Percentiles rank a stretch among this genome's conserved stretches.
Conservation (phyloP, 129 eudicot genomes). For the Tagetes erecta region DNA sequence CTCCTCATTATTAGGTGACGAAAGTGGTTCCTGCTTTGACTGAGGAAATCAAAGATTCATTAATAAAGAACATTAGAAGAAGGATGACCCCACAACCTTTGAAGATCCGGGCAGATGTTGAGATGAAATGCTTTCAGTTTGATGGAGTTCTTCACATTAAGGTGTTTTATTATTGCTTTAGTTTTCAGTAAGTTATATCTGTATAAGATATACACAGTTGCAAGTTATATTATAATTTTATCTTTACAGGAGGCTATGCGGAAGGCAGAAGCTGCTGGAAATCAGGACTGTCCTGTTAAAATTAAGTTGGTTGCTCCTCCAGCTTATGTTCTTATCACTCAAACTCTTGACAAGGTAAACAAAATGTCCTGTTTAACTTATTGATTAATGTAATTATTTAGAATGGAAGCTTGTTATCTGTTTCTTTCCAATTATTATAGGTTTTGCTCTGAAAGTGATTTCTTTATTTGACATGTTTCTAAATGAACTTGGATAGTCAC, state of each 20-base stretch:
- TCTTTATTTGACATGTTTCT: not conserved
- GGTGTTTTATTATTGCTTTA: constrained; percentile 33
- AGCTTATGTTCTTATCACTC: constrained; percentile 62
- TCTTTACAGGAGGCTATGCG: constrained; percentile 65
- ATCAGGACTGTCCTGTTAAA: constrained; percentile 70
- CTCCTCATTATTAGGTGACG: constrained; percentile 39
- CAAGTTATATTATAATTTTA: not conserved
- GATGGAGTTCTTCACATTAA: constrained; percentile 77
- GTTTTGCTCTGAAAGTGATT: not conserved
- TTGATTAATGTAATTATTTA: not conserved
- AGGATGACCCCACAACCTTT: constrained; percentile 77
- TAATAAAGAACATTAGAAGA: constrained; percentile 58
- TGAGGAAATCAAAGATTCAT: constrained; percentile 61
- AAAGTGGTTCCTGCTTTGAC: constrained; percentile 70
- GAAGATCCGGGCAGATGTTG: constrained; percentile 68
- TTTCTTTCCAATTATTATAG: not conserved
- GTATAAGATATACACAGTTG: not conserved
- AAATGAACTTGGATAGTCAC: not conserved
- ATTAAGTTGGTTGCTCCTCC: constrained; percentile 75
- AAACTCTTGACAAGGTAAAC: constrained; percentile 72
- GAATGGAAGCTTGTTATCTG: not conserved
- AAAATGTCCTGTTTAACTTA: not conserved
- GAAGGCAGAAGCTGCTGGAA: constrained; percentile 69
- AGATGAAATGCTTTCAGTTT: constrained; percentile 66
- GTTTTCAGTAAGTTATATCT: not conserved